phyloP scores from a whole-genome alignment of 306 rosid genomes.

The Delonix regia region DNA sequence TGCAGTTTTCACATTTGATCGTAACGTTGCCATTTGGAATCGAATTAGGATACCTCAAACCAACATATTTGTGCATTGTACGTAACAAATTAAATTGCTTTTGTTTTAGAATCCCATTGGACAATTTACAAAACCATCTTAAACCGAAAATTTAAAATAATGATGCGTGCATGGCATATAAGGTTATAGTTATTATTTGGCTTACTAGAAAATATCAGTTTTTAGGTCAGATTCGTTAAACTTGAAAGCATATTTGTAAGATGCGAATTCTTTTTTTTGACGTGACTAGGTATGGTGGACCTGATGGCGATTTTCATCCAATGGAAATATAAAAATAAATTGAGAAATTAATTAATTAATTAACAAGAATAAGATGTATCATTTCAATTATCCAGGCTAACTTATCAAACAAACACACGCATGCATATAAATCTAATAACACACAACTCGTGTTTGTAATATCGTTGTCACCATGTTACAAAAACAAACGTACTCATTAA shows the following conservation, averaged over 20 bases:
- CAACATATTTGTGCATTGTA: neutral
- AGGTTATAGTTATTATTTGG: conserved; percentile 56
- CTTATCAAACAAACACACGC: conserved; percentile 36
- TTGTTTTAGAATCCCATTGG: neutral
- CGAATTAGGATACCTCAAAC: neutral
- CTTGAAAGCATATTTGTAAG: conserved; percentile 30
- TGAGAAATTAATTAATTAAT: conserved; percentile 2
- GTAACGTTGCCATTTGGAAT: neutral
- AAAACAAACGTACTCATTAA: neutral
- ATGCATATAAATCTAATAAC: conserved; percentile 12
- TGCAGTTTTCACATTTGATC: conserved; percentile 22
- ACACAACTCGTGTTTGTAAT: conserved; percentile 24
- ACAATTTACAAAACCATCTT: too few species aligned
- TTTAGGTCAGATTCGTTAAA: conserved; percentile 27
- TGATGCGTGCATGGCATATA: neutral
- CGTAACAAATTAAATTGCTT: too few species aligned
- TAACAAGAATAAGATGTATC: conserved; percentile 19
- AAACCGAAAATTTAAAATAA: neutral
- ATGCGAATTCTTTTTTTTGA: conserved; percentile 37
- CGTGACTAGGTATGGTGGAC: conserved; percentile 40
- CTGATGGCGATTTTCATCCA: neutral
- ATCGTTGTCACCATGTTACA: conserved; percentile 33
- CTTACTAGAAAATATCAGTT: conserved; percentile 29
- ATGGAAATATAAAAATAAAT: conserved; percentile 7
- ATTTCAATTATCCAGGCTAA: neutral